These are phyloP conservation scores for Sphaerulina populicola DNA, from an alignment of 2,329 filamentous ascomycete species.

Conservation along the genomic window DNA sequence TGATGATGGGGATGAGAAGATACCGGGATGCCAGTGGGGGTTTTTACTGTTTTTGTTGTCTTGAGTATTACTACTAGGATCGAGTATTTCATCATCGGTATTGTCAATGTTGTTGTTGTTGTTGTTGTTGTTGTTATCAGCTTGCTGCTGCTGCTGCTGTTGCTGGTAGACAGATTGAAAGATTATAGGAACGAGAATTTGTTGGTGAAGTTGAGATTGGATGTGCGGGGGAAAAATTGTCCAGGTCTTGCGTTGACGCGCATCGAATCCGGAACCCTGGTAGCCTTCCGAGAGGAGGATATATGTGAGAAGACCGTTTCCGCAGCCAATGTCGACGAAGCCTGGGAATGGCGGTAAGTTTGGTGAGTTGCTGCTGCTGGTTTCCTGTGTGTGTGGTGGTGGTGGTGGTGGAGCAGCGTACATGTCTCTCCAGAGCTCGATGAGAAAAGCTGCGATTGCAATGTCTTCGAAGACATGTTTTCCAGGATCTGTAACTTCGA, in stretches of 20 bases:
- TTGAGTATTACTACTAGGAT: no score
- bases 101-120: neutral
- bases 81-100: neutral
- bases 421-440: conserved; percentile 84
- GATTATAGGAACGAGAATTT: conserved; percentile 53
- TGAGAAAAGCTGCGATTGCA: conserved; percentile 80
- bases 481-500: conserved; percentile 72
- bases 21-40: conserved; percentile 45
- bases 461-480: conserved; percentile 97
- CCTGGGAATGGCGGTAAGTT: conserved; percentile 57
- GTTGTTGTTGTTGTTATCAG: neutral
- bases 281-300: conserved; percentile 76
- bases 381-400: neutral
- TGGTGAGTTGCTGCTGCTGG: conserved; percentile 14
- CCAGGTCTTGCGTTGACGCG: conserved; percentile 80
- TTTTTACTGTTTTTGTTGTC: no score
- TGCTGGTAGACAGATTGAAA: conserved; percentile 19
- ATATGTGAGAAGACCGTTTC: conserved; percentile 83
- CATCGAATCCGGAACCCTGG: conserved; percentile 83
- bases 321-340: conserved; percentile 93
- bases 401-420: conserved; percentile 42
- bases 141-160: neutral
- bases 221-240: conserved; percentile 52
- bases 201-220: conserved; percentile 47
- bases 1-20: conserved; percentile 43